phyloP scores from a whole-genome alignment of 1,139 yeast genomes.

The Blastobotrys buckinghamii region DNA sequence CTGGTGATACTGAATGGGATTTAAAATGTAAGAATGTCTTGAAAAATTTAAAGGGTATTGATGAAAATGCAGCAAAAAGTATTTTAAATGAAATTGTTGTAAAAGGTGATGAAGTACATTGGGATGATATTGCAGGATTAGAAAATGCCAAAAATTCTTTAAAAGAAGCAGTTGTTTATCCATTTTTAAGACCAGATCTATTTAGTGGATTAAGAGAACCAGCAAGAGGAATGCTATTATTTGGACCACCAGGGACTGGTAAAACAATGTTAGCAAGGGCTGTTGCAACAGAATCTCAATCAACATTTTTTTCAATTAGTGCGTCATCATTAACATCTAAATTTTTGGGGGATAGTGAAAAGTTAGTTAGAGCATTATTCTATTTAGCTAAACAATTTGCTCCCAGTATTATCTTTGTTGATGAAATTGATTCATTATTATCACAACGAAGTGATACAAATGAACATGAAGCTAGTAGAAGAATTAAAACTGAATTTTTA shows the following conservation, averaged over 20 bases:
- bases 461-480: constrained; percentile 84
- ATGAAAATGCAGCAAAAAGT: constrained; percentile 70
- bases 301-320: constrained; percentile 92
- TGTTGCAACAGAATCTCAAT: constrained; percentile 96
- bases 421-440: constrained; percentile 89
- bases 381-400: constrained; percentile 99
- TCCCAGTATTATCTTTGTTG: constrained; percentile 95
- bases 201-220: constrained; percentile 92
- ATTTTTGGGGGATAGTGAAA: constrained; percentile 99
- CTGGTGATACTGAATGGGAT: constrained; percentile 23
- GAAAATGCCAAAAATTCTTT: constrained; percentile 84
- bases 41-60: constrained; percentile 40
- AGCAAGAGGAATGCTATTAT: constrained; percentile 95
- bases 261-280: constrained; percentile 96
- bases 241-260: constrained; percentile 99
- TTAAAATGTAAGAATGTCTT: constrained; percentile 26
- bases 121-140: constrained; percentile 96
- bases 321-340: constrained; percentile 96
- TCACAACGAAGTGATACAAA: constrained; percentile 74
- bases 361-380: constrained; percentile 93
- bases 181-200: constrained; percentile 88
- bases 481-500: constrained; percentile 90
- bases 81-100: constrained; percentile 88
- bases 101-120: constrained; percentile 90
- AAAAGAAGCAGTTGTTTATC: constrained; percentile 95